phyloP scores from a whole-genome alignment of 2,329 filamentous ascomycete species.

The Ophiostoma pallidulum region DNA sequence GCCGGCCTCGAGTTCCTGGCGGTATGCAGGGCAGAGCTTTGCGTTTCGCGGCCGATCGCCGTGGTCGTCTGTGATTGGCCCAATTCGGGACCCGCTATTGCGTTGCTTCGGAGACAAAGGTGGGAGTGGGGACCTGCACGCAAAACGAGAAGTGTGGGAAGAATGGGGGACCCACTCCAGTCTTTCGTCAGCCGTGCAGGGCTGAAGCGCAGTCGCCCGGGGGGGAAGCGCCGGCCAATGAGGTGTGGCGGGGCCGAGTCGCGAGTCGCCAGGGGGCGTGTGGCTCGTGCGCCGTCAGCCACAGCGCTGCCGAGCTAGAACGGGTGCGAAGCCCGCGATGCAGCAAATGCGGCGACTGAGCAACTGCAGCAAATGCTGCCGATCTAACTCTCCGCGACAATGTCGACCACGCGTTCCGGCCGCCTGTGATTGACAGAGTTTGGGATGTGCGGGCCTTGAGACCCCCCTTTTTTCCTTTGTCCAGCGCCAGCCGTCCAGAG shows the following conservation, averaged over 20 bases:
- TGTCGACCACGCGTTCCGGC: too few relatives aligned
- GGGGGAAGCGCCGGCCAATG: constrained; percentile 1
- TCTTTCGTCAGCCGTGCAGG: constrained; percentile 16
- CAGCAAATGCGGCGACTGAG: too few relatives aligned
- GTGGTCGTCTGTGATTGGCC: constrained; percentile 1
- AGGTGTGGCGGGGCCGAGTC: background rate
- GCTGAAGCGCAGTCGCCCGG: constrained; percentile 4
- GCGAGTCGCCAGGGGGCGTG: background rate
- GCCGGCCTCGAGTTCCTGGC: too few relatives aligned
- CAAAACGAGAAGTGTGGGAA: background rate
- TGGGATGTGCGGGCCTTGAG: background rate
- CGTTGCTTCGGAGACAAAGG: constrained; percentile 14
- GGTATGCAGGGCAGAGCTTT: background rate
- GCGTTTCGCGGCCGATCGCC: background rate
- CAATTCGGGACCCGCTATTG: background rate
- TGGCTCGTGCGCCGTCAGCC: constrained; percentile 2
- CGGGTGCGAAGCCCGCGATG: too few relatives aligned
- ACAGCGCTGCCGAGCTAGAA: background rate
- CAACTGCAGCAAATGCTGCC: background rate
- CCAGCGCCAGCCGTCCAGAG: background rate
- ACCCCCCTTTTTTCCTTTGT: background rate
- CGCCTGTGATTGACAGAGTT: too few relatives aligned
- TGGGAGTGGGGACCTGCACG: constrained; percentile 6
- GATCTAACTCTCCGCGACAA: background rate
- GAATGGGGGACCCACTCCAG: background rate